Percentiles rank a stretch among this genome's conserved stretches.
phyloP scores from a whole-genome alignment of 148 eudicot genomes.

The Rhododendron simsii region DNA sequence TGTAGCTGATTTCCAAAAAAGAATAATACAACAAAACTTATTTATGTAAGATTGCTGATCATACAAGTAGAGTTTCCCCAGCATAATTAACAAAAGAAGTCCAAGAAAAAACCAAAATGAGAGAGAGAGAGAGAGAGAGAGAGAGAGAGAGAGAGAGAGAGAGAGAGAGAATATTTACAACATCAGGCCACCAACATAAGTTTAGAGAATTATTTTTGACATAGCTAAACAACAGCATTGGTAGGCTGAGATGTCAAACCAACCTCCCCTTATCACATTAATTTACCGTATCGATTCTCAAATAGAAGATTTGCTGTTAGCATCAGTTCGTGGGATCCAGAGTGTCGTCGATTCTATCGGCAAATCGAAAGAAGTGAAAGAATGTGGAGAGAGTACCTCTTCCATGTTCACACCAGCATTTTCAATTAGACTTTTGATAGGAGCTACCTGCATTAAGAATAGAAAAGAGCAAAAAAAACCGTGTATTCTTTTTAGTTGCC shows the following conservation, averaged over 20 bases:
- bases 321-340: constrained; percentile 16
- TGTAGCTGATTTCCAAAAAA: background rate
- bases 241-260: background rate
- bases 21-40: background rate
- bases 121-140: too few species aligned
- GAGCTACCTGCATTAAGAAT: constrained; percentile 37
- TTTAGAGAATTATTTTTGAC: background rate
- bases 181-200: background rate
- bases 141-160: too few species aligned
- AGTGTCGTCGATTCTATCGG: constrained; percentile 29
- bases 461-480: background rate
- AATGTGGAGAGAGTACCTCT: constrained; percentile 44
- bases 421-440: constrained; percentile 29
- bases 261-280: background rate
- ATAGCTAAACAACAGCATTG: background rate
- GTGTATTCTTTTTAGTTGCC: background rate
- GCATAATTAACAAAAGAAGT: background rate
- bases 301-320: constrained; percentile 20
- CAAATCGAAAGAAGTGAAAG: constrained; percentile 63
- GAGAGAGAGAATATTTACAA: background rate
- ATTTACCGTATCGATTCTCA: constrained; percentile 4
- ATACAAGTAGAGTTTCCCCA: background rate
- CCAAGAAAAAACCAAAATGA: background rate
- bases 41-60: background rate
- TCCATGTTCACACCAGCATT: constrained; percentile 25